A percentile compares a stretch with the other conserved stretches of the same genome.
Evolutionary conservation across 2,329 filamentous ascomycete genomes (phyloP).

Genomic region (Leptosphaerulina australis): DNA sequence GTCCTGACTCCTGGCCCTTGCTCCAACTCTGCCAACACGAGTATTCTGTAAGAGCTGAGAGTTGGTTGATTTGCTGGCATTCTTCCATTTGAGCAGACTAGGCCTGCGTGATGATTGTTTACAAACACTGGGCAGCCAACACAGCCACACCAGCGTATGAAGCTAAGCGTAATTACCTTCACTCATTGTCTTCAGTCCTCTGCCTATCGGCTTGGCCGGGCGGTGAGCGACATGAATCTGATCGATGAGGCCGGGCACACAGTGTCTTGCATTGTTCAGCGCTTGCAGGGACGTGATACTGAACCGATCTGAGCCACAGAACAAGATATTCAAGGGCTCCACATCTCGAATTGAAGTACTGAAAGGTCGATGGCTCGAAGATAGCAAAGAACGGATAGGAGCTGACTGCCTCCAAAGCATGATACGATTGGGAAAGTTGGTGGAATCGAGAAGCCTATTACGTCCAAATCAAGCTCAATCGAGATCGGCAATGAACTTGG

Average conservation of each 20-base stretch:
- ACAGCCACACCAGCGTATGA: neutral
- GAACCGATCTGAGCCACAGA: constrained; percentile 92
- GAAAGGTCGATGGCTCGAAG: neutral
- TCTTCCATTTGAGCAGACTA: too few relatives aligned
- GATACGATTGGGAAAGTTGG: neutral
- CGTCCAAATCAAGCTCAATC: neutral
- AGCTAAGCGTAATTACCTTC: constrained; percentile 59
- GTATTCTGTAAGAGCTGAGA: neutral
- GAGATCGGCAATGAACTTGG: neutral
- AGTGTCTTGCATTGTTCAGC: constrained; percentile 65
- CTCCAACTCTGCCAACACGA: neutral
- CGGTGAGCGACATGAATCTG: constrained; percentile 87
- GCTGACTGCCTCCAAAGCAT: constrained; percentile 32
- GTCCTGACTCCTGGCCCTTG: neutral
- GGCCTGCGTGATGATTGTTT: neutral
- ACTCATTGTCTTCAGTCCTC: constrained; percentile 71
- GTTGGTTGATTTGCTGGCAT: too few relatives aligned
- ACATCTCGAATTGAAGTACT: neutral
- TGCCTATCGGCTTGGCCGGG: constrained; percentile 76
- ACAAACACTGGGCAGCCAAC: neutral
- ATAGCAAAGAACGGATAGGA: constrained; percentile 29
- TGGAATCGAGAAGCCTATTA: neutral
- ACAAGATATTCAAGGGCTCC: constrained; percentile 78
- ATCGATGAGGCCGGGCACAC: constrained; percentile 48
- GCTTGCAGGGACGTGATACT: constrained; percentile 78